Percentiles rank a stretch among this genome's conserved stretches.
These are phyloP conservation scores for Colletotrichum euphorbiae DNA, from an alignment of 2,329 filamentous ascomycete genomes.

Conservation along the genomic window DNA sequence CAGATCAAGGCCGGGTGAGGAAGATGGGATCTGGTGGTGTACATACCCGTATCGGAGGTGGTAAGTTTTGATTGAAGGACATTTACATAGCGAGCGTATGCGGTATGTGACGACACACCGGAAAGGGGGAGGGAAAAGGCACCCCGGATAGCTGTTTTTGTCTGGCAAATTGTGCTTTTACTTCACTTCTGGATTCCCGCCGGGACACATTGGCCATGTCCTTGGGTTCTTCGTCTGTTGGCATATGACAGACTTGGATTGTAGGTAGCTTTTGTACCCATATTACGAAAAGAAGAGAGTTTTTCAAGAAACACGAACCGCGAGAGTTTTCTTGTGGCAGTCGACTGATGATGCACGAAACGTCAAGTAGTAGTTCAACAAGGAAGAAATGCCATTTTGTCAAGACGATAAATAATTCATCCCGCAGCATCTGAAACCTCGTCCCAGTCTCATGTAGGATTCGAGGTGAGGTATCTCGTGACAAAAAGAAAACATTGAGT, in stretches of 20 bases:
- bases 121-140: conserved; percentile 12
- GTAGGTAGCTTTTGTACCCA: conserved; percentile 32
- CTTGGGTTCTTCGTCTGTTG: neutral
- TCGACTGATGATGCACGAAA: neutral
- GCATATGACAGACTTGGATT: conserved; percentile 12
- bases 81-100: conserved; percentile 39
- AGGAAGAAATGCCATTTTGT: neutral
- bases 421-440: conserved; percentile 23
- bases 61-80: conserved; percentile 35
- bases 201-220: conserved; percentile 1
- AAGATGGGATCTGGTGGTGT: conserved; percentile 19
- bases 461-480: conserved; percentile 37
- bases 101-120: conserved; percentile 3
- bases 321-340: too few relatives aligned
- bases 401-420: conserved; percentile 17
- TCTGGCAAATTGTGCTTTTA: conserved; percentile 12
- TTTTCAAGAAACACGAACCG: neutral
- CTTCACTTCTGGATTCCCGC: conserved; percentile 19
- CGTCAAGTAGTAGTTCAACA: neutral
- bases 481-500: neutral
- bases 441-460: neutral
- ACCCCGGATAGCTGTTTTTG: conserved; percentile 23
- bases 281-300: conserved; percentile 26
- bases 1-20: conserved; percentile 29
- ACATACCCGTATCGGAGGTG: conserved; percentile 30